A percentile compares a stretch with the other conserved stretches of the same genome.
phyloP scores from a whole-genome alignment of 73 alveolate genomes.

The Paramecium sonneborni region DNA sequence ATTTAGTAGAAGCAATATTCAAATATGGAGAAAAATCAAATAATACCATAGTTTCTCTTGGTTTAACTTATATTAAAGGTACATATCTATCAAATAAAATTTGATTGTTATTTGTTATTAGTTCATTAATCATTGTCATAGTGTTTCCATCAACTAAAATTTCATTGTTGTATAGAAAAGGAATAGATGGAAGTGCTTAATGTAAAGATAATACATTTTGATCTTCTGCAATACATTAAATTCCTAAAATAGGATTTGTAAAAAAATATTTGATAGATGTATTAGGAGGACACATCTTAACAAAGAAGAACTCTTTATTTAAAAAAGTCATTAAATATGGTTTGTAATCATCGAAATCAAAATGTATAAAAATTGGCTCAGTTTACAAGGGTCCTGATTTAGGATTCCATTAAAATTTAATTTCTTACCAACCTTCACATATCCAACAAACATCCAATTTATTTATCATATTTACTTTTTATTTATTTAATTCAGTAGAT shows the following conservation, averaged over 20 bases:
- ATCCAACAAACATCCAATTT: constrained; percentile 46
- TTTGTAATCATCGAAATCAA: constrained; percentile 22
- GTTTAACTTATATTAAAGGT: neutral
- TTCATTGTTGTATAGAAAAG: neutral
- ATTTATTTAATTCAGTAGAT: neutral
- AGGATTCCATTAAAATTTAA: neutral
- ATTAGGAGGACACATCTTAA: constrained; percentile 43
- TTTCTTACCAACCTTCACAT: constrained; percentile 47
- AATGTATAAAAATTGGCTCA: constrained; percentile 22
- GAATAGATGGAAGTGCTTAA: neutral
- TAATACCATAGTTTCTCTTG: neutral
- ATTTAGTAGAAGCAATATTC: neutral
- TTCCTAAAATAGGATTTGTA: constrained; percentile 26
- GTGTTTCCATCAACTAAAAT: constrained; percentile 9
- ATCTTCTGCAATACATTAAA: neutral
- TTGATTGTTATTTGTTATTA: neutral
- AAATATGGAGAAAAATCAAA: constrained; percentile 27
- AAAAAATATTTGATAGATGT: constrained; percentile 24
- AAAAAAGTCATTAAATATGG: neutral
- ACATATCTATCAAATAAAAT: neutral
- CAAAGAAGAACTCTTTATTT: neutral
- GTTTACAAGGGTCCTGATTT: neutral
- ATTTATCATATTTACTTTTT: constrained; percentile 9
- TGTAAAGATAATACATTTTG: neutral
- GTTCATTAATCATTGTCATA: neutral